These are phyloP conservation scores for Arthromyces matolae DNA, from an alignment of 768 basidiomycete genomes.

Conservation along the genomic window DNA sequence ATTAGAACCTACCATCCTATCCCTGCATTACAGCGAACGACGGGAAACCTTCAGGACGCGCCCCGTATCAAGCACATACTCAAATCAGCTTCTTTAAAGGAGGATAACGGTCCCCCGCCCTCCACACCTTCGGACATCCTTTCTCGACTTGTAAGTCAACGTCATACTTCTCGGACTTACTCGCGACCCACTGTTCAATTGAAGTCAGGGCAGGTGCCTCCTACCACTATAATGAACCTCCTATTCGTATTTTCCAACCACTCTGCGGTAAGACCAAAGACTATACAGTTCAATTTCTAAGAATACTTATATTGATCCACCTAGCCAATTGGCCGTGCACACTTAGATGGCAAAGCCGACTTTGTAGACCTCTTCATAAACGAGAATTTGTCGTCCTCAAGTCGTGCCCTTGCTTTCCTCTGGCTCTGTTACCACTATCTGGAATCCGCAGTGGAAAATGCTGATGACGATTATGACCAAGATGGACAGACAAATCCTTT, in stretches of 20 bases:
- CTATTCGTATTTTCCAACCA: conserved; percentile 68
- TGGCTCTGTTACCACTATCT: conserved; percentile 84
- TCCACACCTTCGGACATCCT: conserved; percentile 58
- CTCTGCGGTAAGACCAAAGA: conserved; percentile 41
- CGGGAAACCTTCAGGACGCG: conserved; percentile 72
- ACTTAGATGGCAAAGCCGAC: conserved; percentile 70
- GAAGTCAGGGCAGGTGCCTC: conserved; percentile 52
- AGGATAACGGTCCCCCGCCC: conserved; percentile 43
- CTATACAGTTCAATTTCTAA: neutral
- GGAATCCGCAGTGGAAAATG: conserved; percentile 38
- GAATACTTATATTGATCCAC: conserved; percentile 33
- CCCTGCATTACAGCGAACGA: conserved; percentile 64
- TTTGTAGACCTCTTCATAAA: conserved; percentile 84
- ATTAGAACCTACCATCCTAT: conserved; percentile 78
- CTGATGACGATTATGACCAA: conserved; percentile 38
- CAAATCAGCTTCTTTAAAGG: conserved; percentile 52
- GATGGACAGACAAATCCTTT: conserved; percentile 53
- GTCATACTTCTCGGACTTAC: conserved; percentile 2
- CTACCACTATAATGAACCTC: conserved; percentile 67
- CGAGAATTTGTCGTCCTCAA: conserved; percentile 62
- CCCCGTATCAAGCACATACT: conserved; percentile 75
- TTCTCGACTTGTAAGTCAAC: conserved; percentile 44
- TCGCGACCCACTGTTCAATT: conserved; percentile 11
- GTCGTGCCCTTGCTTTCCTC: conserved; percentile 77
- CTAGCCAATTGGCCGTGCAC: conserved; percentile 54